Evolutionary conservation across 2,329 filamentous ascomycete species (phyloP), one percentile per base, ranked within the genome.

Genomic region (Drechmeria coniospora): DNA sequence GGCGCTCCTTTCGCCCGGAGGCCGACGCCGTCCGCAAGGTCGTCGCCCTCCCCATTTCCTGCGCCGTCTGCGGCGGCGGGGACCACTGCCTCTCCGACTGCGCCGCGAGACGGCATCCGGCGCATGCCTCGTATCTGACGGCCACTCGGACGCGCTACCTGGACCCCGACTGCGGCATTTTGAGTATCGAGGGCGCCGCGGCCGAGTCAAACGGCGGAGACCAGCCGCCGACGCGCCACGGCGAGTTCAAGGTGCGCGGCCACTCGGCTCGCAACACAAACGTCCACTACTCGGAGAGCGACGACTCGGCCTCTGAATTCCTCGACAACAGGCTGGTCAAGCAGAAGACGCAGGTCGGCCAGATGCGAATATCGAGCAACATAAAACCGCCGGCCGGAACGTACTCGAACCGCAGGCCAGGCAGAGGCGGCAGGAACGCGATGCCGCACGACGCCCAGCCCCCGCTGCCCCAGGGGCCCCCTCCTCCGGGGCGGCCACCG

Each of bases 61-160:
- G 73, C 47, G 70, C 68, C 32, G 46, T 44, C 20, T 78, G 73
- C 39, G 72, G 69, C 15, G 46, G 44, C 10, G 41, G 51, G 16
- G 57, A 57, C 6, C 73, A 78, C 44, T 75, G 63, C 41, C 64
- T 66, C 2, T 54, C 60, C 9, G 69, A 74, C 30, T 78, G 73
- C 43, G 47, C 43, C 5, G 30, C 45, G 17, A 37, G 38, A 17
- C 36, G 34, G 17, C 25, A 31, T 15, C 28, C 39, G 5, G 27
- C 34, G 8, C 58, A 53, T 33, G 53, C 59, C 26, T 69, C 64
- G 1, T 75, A 68, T 68, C 64, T 63, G 17, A 41, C 56, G 29
- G 44, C 47, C 24, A 70, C 67, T 36, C 51, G 56, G 11, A 47
- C 57, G 28, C 50, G 51, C 20, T 74, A 68, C 38, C 27, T 69